These are phyloP conservation scores for Zygoascus sp. DNA, from an alignment of 1,139 yeast genomes.

Conservation along the genomic window DNA sequence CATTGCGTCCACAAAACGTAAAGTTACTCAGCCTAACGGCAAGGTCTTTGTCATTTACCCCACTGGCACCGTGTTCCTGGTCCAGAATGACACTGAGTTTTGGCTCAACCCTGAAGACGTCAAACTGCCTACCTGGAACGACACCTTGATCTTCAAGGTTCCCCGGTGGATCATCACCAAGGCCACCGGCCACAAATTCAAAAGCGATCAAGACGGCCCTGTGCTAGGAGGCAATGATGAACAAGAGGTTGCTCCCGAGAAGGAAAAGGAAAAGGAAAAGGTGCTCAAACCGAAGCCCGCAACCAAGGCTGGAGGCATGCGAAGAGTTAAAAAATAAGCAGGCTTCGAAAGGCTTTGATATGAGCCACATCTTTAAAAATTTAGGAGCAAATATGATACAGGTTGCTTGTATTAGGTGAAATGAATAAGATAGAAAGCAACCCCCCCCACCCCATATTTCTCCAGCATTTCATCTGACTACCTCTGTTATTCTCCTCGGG, in stretches of 20 bases:
- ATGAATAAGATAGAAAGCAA: no score
- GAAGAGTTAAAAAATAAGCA: slow-evolving; percentile 18
- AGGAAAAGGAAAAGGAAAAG: slow-evolving; percentile 12
- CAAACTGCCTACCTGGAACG: slow-evolving; percentile 47
- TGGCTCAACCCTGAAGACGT: slow-evolving; percentile 37
- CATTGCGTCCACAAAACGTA: slow-evolving; percentile 31
- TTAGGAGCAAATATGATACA: no score
- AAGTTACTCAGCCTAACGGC: slow-evolving; percentile 43
- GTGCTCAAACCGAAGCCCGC: slow-evolving; percentile 25
- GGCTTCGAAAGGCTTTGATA: no score
- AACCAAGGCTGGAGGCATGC: slow-evolving; percentile 26
- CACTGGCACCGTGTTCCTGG: slow-evolving; percentile 62
- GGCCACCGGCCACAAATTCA: slow-evolving; percentile 20
- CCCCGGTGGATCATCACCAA: slow-evolving; percentile 20
- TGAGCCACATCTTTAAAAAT: no score
- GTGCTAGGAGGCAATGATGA: slow-evolving; percentile 10
- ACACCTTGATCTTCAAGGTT: slow-evolving; percentile 49
- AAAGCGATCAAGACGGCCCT: slow-evolving; percentile 11
- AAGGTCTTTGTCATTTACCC: slow-evolving; percentile 60
- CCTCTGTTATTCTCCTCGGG: no score
- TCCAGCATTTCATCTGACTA: no score
- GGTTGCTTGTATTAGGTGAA: no score
- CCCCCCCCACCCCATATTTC: no score
- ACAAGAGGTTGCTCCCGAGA: slow-evolving; percentile 8
- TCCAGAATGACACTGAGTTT: slow-evolving; percentile 41